Conservation (phyloP, 2,329 filamentous ascomycete genomes). For the Pezizomycotina sp. region DNA sequence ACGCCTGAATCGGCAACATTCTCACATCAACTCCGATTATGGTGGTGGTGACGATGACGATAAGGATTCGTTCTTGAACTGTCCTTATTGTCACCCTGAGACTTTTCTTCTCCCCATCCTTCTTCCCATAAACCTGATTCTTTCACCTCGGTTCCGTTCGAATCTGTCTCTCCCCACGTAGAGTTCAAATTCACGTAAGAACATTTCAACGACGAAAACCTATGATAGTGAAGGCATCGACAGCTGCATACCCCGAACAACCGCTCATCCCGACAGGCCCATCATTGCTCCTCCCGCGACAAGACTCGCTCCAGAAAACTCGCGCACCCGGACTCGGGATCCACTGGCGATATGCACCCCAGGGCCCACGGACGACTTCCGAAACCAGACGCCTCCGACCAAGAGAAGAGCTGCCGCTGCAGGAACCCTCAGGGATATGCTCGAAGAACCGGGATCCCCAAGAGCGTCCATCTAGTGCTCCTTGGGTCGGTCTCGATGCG, state of each 20-base stretch:
- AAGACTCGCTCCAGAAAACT: conserved; percentile 11
- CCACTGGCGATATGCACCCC: conserved; percentile 17
- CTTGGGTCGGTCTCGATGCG: conserved; percentile 91
- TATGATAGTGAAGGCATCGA: conserved; percentile 15
- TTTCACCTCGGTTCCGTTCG: conserved; percentile 15
- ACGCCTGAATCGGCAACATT: conserved; percentile 18
- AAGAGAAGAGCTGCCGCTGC: conserved; percentile 41
- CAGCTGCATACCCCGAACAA: conserved; percentile 19
- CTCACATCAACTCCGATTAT: conserved; percentile 18
- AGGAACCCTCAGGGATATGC: conserved; percentile 73
- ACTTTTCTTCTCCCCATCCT: conserved; percentile 14
- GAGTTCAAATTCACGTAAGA: conserved; percentile 19
- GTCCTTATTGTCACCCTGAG: conserved; percentile 18
- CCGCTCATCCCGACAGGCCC: conserved; percentile 17
- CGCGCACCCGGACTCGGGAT: conserved; percentile 16
- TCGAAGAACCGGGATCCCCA: conserved; percentile 95
- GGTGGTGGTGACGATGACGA: conserved; percentile 16
- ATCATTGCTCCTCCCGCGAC: conserved; percentile 16
- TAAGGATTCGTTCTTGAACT: conserved; percentile 15
- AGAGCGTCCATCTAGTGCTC: conserved; percentile 81
- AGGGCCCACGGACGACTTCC: conserved; percentile 16
- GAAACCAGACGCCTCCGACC: conserved; percentile 16
- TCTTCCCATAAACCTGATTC: conserved; percentile 16
- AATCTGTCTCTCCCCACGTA: conserved; percentile 19
- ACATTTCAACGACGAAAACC: conserved; percentile 13